Conservation (phyloP, 2,329 filamentous ascomycete species). For the Talaromyces sp. region DNA sequence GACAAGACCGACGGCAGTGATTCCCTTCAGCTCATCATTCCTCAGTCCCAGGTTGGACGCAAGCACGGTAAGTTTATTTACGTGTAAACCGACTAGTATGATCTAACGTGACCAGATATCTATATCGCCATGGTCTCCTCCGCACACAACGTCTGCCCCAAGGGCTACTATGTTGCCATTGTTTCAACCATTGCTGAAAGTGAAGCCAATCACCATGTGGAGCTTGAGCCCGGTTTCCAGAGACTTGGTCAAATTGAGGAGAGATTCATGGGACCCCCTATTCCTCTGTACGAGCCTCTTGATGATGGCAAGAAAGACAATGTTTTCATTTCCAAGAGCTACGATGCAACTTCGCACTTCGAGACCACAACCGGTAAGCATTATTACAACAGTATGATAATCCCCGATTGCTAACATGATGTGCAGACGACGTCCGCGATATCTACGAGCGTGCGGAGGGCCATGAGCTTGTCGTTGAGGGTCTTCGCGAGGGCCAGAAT, state of each 20-base stretch:
- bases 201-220: conserved; percentile 87
- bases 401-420: conserved; percentile 16
- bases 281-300: conserved; percentile 88
- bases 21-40: conserved; percentile 92
- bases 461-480: conserved; percentile 80
- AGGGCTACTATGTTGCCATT: conserved; percentile 98
- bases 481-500: conserved; percentile 71
- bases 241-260: conserved; percentile 91
- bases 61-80: conserved; percentile 72
- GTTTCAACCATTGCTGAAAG: conserved; percentile 96
- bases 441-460: conserved; percentile 82
- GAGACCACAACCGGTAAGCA: conserved; percentile 70
- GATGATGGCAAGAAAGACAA: conserved; percentile 80
- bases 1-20: conserved; percentile 84
- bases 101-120: conserved; percentile 61
- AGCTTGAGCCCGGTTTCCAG: conserved; percentile 88
- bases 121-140: conserved; percentile 96
- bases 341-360: conserved; percentile 96
- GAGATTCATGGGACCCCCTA: conserved; percentile 91
- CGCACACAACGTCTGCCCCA: conserved; percentile 96
- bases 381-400: too few relatives aligned
- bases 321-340: conserved; percentile 97
- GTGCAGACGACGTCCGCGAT: conserved; percentile 80
- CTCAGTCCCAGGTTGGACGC: conserved; percentile 92
- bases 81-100: not conserved